Evolutionary conservation across 164 flowering plant genomes (phyloP), one percentile per base, ranked within the genome.

Genomic region (Vitis riparia): DNA sequence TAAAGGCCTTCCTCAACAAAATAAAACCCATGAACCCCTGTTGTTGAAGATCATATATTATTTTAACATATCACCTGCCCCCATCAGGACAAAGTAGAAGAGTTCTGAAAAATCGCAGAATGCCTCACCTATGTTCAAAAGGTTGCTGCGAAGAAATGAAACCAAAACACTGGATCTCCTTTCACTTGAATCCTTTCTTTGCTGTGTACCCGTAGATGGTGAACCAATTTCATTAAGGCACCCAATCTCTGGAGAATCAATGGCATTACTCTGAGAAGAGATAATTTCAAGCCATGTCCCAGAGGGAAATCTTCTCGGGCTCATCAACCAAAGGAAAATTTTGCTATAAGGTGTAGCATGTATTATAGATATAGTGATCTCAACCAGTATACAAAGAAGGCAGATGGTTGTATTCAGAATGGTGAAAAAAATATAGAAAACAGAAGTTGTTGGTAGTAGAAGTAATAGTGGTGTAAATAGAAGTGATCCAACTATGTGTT

Each of bases 401-500:
- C 84, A 77, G 80, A 82, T 72, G 27, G 84, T 52, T 53, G 84
- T 70, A 55, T 77, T 79, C 77, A 89, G 56, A 71, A 91, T 86
- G 79, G 93, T 81, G 82, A 92, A 93, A 80, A 89, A 96, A 19
- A 92, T 88, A 72, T 93, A 92, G 81, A 96, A 96, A 55, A 90
- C 92, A 55, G 97, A 91, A 29, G 92, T 92, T 11, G 99, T 93
- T 64, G 99, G 98, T 59, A 96, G 81, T n/a, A 96, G 80, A 72
- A 96, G 97, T 64, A 92, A 74, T 15, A 91, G 75, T 4, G 91
- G 97, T 6, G 97, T 84, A 78, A 96, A 93, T 44, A 96, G 78
- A 68, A 96, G 97, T 56, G 98, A 92, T 62, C 98, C 97, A 78
- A 93, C 93, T 59, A 93, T 81, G 72, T 96, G 99, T 71, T 93